These are phyloP conservation scores for Boletus sp. DNA, from an alignment of 768 basidiomycete genomes.

Conservation along the genomic window DNA sequence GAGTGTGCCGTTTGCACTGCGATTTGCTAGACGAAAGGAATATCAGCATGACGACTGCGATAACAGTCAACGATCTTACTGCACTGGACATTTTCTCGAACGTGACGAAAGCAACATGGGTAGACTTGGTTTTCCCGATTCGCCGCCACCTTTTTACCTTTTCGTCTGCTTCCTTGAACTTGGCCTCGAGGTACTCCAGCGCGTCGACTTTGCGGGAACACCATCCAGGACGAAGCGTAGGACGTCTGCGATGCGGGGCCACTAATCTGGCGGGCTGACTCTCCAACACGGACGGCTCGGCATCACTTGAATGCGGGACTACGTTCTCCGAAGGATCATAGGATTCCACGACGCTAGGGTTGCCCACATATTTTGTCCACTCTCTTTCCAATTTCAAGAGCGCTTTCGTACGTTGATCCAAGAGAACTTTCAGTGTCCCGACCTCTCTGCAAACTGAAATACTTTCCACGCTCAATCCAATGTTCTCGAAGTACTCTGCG, in stretches of 20 bases:
- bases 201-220: constrained; percentile 82
- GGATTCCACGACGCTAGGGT: constrained; percentile 82
- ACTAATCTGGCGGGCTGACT: constrained; percentile 58
- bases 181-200: constrained; percentile 79
- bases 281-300: constrained; percentile 55
- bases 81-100: constrained; percentile 95
- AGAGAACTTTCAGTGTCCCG: constrained; percentile 61
- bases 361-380: constrained; percentile 92
- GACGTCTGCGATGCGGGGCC: constrained; percentile 71
- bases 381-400: constrained; percentile 76
- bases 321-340: constrained; percentile 72
- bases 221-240: constrained; percentile 74
- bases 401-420: constrained; percentile 81
- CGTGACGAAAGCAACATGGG: constrained; percentile 89
- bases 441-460: constrained; percentile 88
- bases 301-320: constrained; percentile 41
- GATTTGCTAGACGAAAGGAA: constrained; percentile 58
- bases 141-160: constrained; percentile 72
- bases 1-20: constrained; percentile 84
- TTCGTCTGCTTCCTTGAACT: constrained; percentile 82
- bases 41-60: neutral
- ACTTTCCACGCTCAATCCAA: constrained; percentile 87
- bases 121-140: constrained; percentile 74
- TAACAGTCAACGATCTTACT: constrained; percentile 43
- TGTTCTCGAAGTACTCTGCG: constrained; percentile 91